Conservation (phyloP, 2,329 filamentous ascomycete species). For the Fusarium hainanense region DNA sequence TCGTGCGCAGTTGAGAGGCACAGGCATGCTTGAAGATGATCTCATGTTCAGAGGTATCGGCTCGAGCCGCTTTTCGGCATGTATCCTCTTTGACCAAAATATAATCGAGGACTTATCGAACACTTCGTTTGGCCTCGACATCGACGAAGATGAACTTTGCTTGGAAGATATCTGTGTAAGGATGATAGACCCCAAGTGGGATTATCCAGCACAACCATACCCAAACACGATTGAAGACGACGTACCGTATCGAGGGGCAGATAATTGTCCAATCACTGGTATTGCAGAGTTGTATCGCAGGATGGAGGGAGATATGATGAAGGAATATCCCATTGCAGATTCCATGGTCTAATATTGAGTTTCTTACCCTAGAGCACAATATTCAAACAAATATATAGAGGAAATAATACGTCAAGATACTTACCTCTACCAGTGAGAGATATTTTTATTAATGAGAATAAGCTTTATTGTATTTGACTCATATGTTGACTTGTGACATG, state of each 20-base stretch:
- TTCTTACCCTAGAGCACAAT: not conserved
- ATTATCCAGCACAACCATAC: conserved; percentile 17
- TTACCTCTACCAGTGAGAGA: not conserved
- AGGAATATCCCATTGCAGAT: conserved; percentile 16
- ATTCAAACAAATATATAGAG: no score
- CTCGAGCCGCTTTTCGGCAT: conserved; percentile 12
- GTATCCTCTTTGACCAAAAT: conserved; percentile 10
- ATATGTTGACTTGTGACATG: not conserved
- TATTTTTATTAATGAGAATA: not conserved
- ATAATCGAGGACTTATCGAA: conserved; percentile 6
- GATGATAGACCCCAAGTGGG: conserved; percentile 25
- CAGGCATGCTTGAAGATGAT: conserved; percentile 15
- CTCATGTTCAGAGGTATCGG: conserved; percentile 22
- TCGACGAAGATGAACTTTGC: not conserved
- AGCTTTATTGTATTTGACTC: not conserved
- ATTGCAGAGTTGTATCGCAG: conserved; percentile 17
- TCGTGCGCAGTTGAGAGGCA: conserved; percentile 17
- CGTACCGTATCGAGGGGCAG: conserved; percentile 8
- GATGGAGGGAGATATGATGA: conserved; percentile 23
- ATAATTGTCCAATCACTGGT: not conserved
- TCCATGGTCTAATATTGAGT: not conserved
- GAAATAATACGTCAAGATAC: not conserved
- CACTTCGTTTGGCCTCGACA: conserved; percentile 1
- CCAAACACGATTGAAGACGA: not conserved
- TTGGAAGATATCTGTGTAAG: not conserved